phyloP scores from a whole-genome alignment of 2,329 filamentous ascomycete species.

The Piedraia hortae region DNA sequence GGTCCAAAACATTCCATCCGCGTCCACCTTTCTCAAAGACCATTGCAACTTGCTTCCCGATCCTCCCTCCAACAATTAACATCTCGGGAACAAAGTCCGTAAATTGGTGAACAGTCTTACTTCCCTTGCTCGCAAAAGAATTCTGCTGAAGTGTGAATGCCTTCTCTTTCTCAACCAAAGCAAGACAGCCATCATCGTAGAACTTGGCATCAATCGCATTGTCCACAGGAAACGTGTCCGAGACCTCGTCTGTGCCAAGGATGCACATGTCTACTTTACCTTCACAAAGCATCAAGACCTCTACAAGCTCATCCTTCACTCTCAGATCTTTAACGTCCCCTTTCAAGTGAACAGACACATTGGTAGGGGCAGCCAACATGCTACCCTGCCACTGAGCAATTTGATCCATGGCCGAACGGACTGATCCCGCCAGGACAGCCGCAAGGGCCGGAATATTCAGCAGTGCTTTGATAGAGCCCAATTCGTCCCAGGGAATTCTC shows the following conservation, averaged over 20 bases:
- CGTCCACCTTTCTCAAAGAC: constrained; percentile 27
- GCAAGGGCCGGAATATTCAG: constrained; percentile 9
- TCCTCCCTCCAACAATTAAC: constrained; percentile 28
- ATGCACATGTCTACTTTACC: no score
- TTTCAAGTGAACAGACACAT: constrained; percentile 1
- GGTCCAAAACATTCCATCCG: constrained; percentile 28
- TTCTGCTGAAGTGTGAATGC: neutral
- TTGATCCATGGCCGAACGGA: constrained; percentile 9
- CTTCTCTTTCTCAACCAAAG: no score
- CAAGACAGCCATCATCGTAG: no score
- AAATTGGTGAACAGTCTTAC: no score
- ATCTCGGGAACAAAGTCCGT: constrained; percentile 21
- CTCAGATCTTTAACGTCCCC: no score
- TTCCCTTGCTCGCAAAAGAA: no score
- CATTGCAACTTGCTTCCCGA: constrained; percentile 24
- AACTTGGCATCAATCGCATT: constrained; percentile 1
- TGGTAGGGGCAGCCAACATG: constrained; percentile 6
- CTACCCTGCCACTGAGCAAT: constrained; percentile 18
- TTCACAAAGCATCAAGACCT: neutral
- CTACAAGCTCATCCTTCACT: constrained; percentile 1
- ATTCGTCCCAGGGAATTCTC: constrained; percentile 3
- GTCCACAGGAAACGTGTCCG: no score
- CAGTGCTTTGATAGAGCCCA: constrained; percentile 3
- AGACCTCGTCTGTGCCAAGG: no score
- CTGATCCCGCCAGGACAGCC: constrained; percentile 5